phyloP scores from a whole-genome alignment of 768 basidiomycete species.

The Mycena galopus region DNA sequence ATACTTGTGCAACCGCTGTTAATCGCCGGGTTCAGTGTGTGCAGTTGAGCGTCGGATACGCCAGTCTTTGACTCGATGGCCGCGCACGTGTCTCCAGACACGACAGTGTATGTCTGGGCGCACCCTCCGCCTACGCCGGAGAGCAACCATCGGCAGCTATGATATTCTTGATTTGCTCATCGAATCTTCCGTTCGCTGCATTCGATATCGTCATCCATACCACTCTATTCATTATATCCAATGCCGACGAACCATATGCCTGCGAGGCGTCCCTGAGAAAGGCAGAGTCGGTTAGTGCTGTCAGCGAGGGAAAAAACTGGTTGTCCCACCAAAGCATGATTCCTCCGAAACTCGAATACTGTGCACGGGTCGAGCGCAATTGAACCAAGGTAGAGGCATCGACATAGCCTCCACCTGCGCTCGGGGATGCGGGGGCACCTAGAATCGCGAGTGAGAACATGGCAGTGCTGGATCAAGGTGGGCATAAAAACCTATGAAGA shows the following conservation, averaged over 20 bases:
- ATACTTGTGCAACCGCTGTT: no score
- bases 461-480: not conserved
- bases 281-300: not conserved
- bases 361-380: conserved; percentile 57
- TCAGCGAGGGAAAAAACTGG: not conserved
- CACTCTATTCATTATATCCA: not conserved
- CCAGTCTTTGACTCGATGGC: no score
- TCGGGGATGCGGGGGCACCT: conserved; percentile 67
- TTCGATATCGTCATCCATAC: not conserved
- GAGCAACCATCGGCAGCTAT: not conserved
- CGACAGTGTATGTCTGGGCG: no score
- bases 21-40: no score
- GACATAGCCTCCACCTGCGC: conserved; percentile 67
- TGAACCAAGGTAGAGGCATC: conserved; percentile 55
- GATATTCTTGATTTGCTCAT: not conserved
- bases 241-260: not conserved
- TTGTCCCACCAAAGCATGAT: conserved; percentile 57
- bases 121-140: not conserved
- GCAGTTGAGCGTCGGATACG: no score
- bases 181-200: not conserved
- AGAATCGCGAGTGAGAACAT: conserved; percentile 51
- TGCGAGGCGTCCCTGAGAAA: no score
- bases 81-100: no score
- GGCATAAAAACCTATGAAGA: no score
- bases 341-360: conserved; percentile 72